Evolutionary conservation across 495 filamentous ascomycete species (phyloP), one percentile per base, ranked within the genome.

Genomic region (Umbilicaria muhlenbergii): DNA sequence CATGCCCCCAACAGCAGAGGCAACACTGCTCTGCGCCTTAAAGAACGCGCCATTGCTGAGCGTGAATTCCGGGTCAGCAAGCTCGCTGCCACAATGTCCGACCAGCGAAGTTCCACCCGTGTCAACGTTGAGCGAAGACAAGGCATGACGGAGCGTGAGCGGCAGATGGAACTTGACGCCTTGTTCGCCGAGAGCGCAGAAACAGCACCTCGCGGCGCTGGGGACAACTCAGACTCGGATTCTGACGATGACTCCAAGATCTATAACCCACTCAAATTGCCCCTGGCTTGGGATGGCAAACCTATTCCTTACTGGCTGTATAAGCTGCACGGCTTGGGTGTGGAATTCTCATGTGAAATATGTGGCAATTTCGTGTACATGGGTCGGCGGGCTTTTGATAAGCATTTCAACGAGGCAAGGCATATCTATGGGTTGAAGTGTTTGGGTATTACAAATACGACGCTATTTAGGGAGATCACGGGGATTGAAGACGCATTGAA

Each of bases 231-330:
- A 1, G 74, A 80, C 34, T 74, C 71, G 6, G 84, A 89, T 16
- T 60, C 64, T 10, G 71, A 77, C 33, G 70, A 61, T 4, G 81
- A 87, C 18, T 86, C 91, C 45, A 87, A 78, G 50, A 80, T 96
- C 47, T 94, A 95, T 71, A 98, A 98, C 58, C 91, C 91, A 1
- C 71, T 96, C 46, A 98, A 98, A 53, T 68, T 98, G 7, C 91
- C 91, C 5, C 69, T 96, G 14, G 88, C 85, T 4, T 98, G 91
- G 91, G 91, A 98, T 52, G 89, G 92, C 32, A 96, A 96, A 57
- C 91, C 91, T 13, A 98, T 98, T 53, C 91, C 91, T 12, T 96
- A 88, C 67, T 98, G 91, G 91, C 75, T 98, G 2, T 98, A 95
- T 70, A 89, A 94, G 54, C 69, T 98, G 13, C 91, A 98, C 56